A percentile compares a stretch with the other conserved stretches of the same genome.
These are phyloP conservation scores for Populus simonii DNA, from an alignment of 345 rosid genomes.

Conservation along the genomic window DNA sequence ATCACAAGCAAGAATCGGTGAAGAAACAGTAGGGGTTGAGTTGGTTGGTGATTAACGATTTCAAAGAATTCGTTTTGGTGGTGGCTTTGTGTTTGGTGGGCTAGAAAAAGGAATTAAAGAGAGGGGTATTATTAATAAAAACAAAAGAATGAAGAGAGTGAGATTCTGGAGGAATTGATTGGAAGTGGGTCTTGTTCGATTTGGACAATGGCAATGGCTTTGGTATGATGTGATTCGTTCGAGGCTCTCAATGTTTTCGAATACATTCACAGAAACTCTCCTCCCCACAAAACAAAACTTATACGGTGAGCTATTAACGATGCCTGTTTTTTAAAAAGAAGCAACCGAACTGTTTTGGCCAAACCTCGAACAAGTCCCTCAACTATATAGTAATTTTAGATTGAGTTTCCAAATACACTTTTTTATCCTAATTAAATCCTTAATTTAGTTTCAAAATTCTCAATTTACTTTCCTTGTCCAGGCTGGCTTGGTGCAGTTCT, in stretches of 20 bases:
- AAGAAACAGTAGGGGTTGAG: not conserved
- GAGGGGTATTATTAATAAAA: not conserved
- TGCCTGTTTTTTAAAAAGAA: not conserved
- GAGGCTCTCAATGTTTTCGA: constrained; percentile 18
- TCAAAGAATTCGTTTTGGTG: not conserved
- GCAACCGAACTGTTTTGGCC: not conserved
- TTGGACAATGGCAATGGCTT: constrained; percentile 23
- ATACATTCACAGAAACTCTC: not conserved
- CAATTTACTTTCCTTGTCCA: not conserved
- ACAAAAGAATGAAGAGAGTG: not conserved
- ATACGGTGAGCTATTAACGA: not conserved
- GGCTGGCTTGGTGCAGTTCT: not conserved
- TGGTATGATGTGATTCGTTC: constrained; percentile 24
- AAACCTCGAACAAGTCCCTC: not conserved
- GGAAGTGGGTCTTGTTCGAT: constrained; percentile 23
- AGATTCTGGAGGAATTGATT: constrained; percentile 7
- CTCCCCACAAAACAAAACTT: not conserved
- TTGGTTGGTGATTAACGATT: not conserved
- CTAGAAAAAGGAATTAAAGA: constrained; percentile 7
- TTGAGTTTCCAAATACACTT: not conserved
- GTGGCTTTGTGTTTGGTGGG: constrained; percentile 16
- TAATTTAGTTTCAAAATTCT: not conserved
- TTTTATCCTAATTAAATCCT: not conserved
- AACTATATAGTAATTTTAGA: not conserved
- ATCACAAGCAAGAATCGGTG: constrained; percentile 3